Conservation (phyloP, 169 alveolate genomes). For the Plasmodium malariae region DNA sequence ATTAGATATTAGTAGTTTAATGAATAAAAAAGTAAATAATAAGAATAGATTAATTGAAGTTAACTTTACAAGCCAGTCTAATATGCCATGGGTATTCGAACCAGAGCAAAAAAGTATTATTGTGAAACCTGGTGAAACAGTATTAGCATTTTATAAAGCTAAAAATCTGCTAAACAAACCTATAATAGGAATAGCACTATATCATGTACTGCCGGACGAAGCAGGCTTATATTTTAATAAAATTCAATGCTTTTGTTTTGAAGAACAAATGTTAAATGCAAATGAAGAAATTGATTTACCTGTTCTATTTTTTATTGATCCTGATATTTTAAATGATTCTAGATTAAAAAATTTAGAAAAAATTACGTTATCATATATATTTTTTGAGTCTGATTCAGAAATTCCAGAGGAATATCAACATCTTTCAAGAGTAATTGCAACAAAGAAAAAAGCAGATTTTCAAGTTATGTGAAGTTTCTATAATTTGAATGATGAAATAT, state of each 20-base stretch:
- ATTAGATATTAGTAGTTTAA: constrained; percentile 6
- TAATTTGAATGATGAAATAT: not conserved
- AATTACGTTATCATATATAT: constrained; percentile 93
- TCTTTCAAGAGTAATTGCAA: constrained; percentile 78
- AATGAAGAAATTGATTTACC: constrained; percentile 96
- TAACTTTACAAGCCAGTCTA: constrained; percentile 85
- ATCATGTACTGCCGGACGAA: constrained; percentile 94
- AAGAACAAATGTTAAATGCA: constrained; percentile 95
- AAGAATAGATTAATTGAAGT: constrained; percentile 81
- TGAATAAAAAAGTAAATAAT: constrained; percentile 59
- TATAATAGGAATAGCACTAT: constrained; percentile 92
- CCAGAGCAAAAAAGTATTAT: constrained; percentile 89
- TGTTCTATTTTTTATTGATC: constrained; percentile 94
- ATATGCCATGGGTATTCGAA: constrained; percentile 90
- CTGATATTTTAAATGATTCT: constrained; percentile 92
- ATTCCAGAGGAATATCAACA: constrained; percentile 89
- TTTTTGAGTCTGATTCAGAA: constrained; percentile 93
- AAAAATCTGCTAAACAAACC: constrained; percentile 86
- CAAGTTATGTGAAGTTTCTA: constrained; percentile 27
- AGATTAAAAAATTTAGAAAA: constrained; percentile 86
- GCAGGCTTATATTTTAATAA: constrained; percentile 95
- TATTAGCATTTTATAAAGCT: constrained; percentile 92
- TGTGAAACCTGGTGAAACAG: constrained; percentile 92
- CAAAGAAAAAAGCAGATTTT: constrained; percentile 42
- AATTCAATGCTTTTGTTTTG: constrained; percentile 96